Base-by-base conservation (phyloP, 306 rosid species). In the Prunus padus region DNA sequence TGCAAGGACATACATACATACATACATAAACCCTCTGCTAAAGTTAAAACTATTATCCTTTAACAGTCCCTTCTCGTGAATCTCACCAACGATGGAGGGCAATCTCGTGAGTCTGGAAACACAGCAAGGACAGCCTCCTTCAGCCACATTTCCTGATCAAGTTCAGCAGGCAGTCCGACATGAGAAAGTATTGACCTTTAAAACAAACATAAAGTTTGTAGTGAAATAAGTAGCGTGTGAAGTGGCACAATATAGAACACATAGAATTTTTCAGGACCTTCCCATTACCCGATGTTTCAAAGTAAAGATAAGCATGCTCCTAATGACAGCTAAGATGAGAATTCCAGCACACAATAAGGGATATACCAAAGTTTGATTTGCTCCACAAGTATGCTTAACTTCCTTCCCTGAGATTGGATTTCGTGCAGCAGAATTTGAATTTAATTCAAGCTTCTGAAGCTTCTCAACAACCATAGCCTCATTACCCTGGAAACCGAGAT, bases 81-180 rank as follows among this genome's bases (percentile, higher is more conserved):
- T 83, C 97, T 90, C 84, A 95, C 99, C 98, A 96, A 69, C 22
- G 88, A 73, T 25, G 91, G 92, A 82, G 91, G 78, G 83, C 88
- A 92, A 69, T 90, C 90, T 65, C 81, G 84, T 30, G 99, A 88
- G 77, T 96, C 99, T 47, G 84, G 88, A 86, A 89, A 96, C 74
- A 82, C 81, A 64, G 81, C 79, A 77, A 96, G 99, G 75, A 90
- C 89, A 69, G 82, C 77, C 76, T 90, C 97, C 89, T 92, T 90
- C 86, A 96, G 84, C 99, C 99, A 96, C 82, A 73, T 77, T 90
- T 96, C 98, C 99, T 95, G 90, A 76, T 84, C 80, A 87, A 77
- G 77, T 76, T 77, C 88, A 90, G 86, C 79, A 81, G 83, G 78
- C 75, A 71, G 85, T 82, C 86, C 60, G 73, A 81, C 77, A 84